Conservation (phyloP, 1,139 yeast genomes). For the Yamadazyma spencermartinsiae region DNA sequence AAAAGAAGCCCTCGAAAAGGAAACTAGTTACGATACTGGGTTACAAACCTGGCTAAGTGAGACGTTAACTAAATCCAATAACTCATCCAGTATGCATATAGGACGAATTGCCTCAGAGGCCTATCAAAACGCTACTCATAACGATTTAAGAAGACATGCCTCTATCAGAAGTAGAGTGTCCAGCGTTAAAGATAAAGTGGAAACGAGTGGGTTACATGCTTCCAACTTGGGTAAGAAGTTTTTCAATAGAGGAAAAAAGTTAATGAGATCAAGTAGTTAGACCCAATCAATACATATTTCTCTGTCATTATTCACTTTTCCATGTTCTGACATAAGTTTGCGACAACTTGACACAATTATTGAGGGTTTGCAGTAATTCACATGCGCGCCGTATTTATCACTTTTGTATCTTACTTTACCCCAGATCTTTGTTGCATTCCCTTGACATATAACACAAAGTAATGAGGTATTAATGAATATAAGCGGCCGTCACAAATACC, state of each 20-base stretch:
- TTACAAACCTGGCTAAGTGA: constrained; percentile 47
- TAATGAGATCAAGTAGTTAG: constrained; percentile 19
- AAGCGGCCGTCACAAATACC: constrained; percentile 9
- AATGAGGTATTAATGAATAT: neutral
- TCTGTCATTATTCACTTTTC: no score
- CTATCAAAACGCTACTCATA: constrained; percentile 48
- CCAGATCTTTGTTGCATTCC: neutral
- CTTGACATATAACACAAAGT: neutral
- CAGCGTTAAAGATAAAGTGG: constrained; percentile 46
- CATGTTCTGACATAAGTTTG: no score
- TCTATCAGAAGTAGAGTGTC: constrained; percentile 44
- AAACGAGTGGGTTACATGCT: constrained; percentile 43
- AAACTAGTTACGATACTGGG: constrained; percentile 45
- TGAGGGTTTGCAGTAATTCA: neutral
- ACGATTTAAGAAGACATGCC: constrained; percentile 43
- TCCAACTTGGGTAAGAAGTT: constrained; percentile 45
- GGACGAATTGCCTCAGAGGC: constrained; percentile 49
- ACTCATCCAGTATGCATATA: constrained; percentile 39
- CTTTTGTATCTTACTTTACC: neutral
- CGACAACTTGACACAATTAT: no score
- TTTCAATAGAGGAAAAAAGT: constrained; percentile 42
- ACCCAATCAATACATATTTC: no score
- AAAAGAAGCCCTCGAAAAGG: constrained; percentile 43
- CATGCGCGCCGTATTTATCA: neutral
- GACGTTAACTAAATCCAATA: constrained; percentile 37